These are phyloP conservation scores for Aspergillus sp. DNA, from an alignment of 2,329 filamentous ascomycete genomes.

Conservation along the genomic window DNA sequence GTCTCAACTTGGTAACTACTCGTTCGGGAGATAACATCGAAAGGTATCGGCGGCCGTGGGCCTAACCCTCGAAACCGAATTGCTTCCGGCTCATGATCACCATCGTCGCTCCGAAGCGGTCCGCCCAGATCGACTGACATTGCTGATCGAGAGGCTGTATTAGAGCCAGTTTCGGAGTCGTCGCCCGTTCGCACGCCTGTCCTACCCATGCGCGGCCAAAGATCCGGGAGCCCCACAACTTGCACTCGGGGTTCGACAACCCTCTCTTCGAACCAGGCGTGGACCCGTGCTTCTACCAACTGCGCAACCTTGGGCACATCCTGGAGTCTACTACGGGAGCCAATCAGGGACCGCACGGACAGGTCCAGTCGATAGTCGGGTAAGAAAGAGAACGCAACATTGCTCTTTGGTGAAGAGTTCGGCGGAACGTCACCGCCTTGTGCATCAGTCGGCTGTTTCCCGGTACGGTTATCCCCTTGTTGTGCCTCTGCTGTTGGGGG, in stretches of 20 bases:
- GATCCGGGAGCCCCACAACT: conserved; percentile 61
- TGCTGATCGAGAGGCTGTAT: conserved; percentile 30
- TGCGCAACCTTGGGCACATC: conserved; percentile 68
- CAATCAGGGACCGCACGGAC: conserved; percentile 64
- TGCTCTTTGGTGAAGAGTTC: conserved; percentile 67
- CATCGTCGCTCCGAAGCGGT: conserved; percentile 22
- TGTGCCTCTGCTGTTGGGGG: conserved; percentile 24
- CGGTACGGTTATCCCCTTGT: neutral
- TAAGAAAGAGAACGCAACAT: conserved; percentile 86
- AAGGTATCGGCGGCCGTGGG: conserved; percentile 28
- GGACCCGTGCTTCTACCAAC: conserved; percentile 62
- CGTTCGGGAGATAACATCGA: conserved; percentile 33
- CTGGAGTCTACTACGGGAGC: conserved; percentile 61
- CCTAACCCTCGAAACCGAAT: conserved; percentile 35
- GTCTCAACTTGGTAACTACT: conserved; percentile 37
- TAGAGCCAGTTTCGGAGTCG: conserved; percentile 40
- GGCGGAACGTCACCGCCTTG: conserved; percentile 13
- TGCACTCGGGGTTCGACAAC: conserved; percentile 66
- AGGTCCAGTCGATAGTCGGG: conserved; percentile 65
- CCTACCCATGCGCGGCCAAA: conserved; percentile 60
- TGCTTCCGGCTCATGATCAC: conserved; percentile 29
- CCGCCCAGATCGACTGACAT: conserved; percentile 28
- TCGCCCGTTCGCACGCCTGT: conserved; percentile 45
- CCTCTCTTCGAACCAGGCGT: conserved; percentile 67
- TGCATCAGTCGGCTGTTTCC: conserved; percentile 11